Percentiles rank a stretch among this genome's conserved stretches.
These are phyloP conservation scores for Aphanomyces euteiches DNA, from an alignment of 352 stramenopile genomes.

Conservation along the genomic window DNA sequence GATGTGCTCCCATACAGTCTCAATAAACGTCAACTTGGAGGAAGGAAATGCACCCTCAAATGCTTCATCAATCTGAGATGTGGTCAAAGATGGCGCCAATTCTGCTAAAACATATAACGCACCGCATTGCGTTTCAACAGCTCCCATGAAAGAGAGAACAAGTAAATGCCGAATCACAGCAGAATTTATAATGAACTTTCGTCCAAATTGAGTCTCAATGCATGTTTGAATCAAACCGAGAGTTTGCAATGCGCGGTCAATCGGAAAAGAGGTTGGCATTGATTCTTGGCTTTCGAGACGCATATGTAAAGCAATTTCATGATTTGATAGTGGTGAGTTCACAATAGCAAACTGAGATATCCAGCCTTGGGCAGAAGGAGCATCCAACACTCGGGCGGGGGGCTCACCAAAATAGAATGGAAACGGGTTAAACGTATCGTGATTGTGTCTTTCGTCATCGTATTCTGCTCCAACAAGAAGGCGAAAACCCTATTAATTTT, in stretches of 20 bases:
- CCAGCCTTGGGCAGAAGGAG: conserved; percentile 54
- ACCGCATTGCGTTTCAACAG: conserved; percentile 50
- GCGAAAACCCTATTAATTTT: conserved; percentile 58
- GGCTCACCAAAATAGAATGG: conserved; percentile 72
- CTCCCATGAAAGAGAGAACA: conserved; percentile 47
- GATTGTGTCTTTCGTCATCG: neutral
- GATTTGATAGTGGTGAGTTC: conserved; percentile 3
- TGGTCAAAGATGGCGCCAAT: conserved; percentile 38
- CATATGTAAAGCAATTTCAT: conserved; percentile 22
- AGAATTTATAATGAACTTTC: conserved; percentile 48
- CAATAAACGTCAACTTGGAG: conserved; percentile 35
- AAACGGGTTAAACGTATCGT: conserved; percentile 5
- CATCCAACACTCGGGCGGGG: conserved; percentile 47
- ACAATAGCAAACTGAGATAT: conserved; percentile 30
- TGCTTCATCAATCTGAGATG: conserved; percentile 41
- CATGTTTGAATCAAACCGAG: conserved; percentile 62
- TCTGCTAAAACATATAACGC: conserved; percentile 48
- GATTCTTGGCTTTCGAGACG: conserved; percentile 8
- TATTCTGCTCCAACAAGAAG: conserved; percentile 57
- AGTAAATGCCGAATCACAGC: conserved; percentile 65
- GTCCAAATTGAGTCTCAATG: conserved; percentile 49
- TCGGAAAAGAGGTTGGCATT: conserved; percentile 31
- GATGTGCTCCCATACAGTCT: conserved; percentile 8
- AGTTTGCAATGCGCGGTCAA: conserved; percentile 61
- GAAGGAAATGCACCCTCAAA: conserved; percentile 37